These are phyloP conservation scores for Colletotrichum tabaci DNA, from an alignment of 2,329 filamentous ascomycete genomes.

Conservation along the genomic window DNA sequence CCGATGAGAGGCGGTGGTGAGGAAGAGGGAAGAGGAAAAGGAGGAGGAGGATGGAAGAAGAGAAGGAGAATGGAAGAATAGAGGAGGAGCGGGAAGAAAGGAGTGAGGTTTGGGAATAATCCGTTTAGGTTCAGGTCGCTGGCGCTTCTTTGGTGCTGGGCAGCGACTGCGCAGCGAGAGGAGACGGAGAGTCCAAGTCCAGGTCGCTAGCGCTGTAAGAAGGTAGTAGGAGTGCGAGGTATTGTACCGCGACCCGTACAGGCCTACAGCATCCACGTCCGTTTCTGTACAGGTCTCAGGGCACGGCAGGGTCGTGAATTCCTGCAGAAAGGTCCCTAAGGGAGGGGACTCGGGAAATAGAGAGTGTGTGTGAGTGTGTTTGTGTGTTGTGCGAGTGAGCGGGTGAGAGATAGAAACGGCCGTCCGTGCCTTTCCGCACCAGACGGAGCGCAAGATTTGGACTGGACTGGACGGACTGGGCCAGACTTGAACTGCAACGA, in stretches of 20 bases:
- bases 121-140: slow-evolving; percentile 35
- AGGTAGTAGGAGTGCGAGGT: not conserved
- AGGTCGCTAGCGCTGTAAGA: slow-evolving; percentile 5
- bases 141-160: slow-evolving; percentile 27
- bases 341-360: not conserved
- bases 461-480: slow-evolving; percentile 18
- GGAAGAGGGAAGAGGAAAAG: not conserved
- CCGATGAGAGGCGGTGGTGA: not conserved
- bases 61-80: slow-evolving; percentile 11
- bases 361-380: not conserved
- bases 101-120: slow-evolving; percentile 41
- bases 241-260: not conserved
- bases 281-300: not conserved
- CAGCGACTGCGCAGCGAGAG: slow-evolving; percentile 21
- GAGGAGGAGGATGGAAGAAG: slow-evolving; percentile 18
- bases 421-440: slow-evolving; percentile 20
- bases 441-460: slow-evolving; percentile 14
- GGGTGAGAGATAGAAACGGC: slow-evolving; percentile 10
- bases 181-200: not conserved
- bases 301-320: not conserved
- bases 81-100: slow-evolving; percentile 12
- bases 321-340: not conserved
- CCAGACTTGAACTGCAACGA: slow-evolving; percentile 16
- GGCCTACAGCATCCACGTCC: not conserved
- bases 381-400: not conserved